Percentiles rank a stretch among this genome's conserved stretches.
Evolutionary conservation across 352 stramenopile genomes (phyloP).

Genomic region (Aphanomyces stellatus): DNA sequence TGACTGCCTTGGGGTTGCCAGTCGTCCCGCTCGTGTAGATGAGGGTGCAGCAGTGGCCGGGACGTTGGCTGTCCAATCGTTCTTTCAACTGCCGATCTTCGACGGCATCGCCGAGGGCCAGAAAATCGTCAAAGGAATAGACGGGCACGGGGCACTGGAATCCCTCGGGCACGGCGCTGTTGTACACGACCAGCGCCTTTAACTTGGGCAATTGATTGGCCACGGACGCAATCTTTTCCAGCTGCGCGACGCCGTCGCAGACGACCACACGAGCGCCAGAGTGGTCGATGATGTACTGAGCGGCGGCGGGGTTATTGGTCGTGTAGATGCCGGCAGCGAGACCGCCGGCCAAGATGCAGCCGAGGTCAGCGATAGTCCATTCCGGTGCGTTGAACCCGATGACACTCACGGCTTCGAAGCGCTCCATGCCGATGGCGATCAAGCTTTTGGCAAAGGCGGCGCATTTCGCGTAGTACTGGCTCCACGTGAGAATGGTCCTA

Average conservation of each 20-base stretch:
- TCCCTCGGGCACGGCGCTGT: constrained; percentile 58
- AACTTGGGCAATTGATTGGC: constrained; percentile 80
- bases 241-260: constrained; percentile 86
- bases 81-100: constrained; percentile 53
- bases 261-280: constrained; percentile 89
- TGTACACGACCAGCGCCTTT: constrained; percentile 93
- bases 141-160: constrained; percentile 58
- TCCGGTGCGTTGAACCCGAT: constrained; percentile 89
- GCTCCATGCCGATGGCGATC: constrained; percentile 55
- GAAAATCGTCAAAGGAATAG: constrained; percentile 74
- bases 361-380: constrained; percentile 90
- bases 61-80: constrained; percentile 69
- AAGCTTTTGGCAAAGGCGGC: constrained; percentile 72
- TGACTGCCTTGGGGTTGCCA: constrained; percentile 92
- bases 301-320: constrained; percentile 88
- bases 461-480: constrained; percentile 73
- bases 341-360: constrained; percentile 87
- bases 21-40: constrained; percentile 96
- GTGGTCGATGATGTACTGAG: constrained; percentile 91
- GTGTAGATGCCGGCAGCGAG: constrained; percentile 95
- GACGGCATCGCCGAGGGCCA: constrained; percentile 60
- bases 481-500: constrained; percentile 55
- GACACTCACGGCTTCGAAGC: constrained; percentile 78
- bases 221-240: constrained; percentile 90
- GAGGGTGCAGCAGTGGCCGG: constrained; percentile 81